These are phyloP conservation scores for Fonsecaea pedrosoi DNA, from an alignment of 2,329 filamentous ascomycete genomes.

Conservation along the genomic window DNA sequence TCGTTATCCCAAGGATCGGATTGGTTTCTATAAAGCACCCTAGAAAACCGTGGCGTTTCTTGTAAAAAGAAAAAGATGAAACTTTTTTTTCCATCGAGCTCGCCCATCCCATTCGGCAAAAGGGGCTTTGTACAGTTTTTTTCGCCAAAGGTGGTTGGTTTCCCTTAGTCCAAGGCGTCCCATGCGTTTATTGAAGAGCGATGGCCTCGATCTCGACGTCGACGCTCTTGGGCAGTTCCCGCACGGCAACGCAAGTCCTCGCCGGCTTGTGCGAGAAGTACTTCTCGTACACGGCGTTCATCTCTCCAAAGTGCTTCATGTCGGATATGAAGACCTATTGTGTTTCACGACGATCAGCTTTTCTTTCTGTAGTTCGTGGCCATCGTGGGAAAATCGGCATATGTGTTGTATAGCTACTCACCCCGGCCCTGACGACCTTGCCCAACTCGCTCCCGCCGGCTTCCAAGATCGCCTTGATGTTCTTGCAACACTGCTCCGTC, in stretches of 20 bases:
- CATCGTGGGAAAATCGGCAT: no score
- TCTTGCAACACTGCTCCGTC: constrained; percentile 75
- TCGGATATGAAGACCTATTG: constrained; percentile 79
- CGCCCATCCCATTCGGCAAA: no score
- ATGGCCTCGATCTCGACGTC: constrained; percentile 70
- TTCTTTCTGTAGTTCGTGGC: background rate
- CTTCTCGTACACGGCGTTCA: constrained; percentile 75
- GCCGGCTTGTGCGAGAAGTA: constrained; percentile 72
- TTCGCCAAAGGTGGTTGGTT: background rate
- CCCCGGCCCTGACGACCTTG: constrained; percentile 85
- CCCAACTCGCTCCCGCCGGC: constrained; percentile 79
- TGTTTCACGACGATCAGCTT: background rate
- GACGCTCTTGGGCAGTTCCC: constrained; percentile 68
- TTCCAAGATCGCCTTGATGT: constrained; percentile 81
- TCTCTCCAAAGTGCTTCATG: constrained; percentile 85
- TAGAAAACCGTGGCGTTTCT: background rate
- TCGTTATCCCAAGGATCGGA: background rate
- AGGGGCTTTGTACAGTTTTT: background rate
- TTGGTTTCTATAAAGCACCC: background rate
- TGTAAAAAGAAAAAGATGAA: no score
- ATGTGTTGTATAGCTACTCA: constrained; percentile 36
- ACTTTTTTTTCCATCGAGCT: constrained; percentile 1
- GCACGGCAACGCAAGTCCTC: constrained; percentile 68
- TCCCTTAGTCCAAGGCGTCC: background rate
- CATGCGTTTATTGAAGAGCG: constrained; percentile 55